Base-by-base conservation (phyloP, 345 rosid species). In the Dimocarpus longan region DNA sequence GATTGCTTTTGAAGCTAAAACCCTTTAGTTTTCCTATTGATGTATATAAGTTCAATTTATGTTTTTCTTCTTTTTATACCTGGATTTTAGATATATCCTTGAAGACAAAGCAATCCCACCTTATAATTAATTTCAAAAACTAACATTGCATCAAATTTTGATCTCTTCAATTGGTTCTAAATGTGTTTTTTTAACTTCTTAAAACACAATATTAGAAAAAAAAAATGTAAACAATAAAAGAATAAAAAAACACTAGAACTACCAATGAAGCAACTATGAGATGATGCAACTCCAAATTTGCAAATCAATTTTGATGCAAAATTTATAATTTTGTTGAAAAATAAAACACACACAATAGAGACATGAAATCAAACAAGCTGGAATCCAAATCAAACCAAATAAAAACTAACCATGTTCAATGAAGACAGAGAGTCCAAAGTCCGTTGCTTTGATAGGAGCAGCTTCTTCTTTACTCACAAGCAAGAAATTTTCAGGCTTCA, bases 401-500 rank as follows among this genome's bases (percentile, higher is more conserved):
- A 46, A 65, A 67, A 28, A 69, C 79, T 68, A 32, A 93, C 99
- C 99, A 84, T 84, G 88, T 81, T 96, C 97, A 16, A 96, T 92
- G 91, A 90, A 94, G 72, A 94, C 91, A 65, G 99, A 94, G 84
- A 91, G 89, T 26, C 97, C 98, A 85, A 96, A 96, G 77, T 91
- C 97, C 0, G 90, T 93, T 22, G 94, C 97, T 85, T 96, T 96
- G 19, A 96, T 75, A 0, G 85, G 86, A 65, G 97, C 87, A 19
- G 83, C 81, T 6, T 89, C 84, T 5, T 82, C 89, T 13, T 73
- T 82, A 83, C 82, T 89, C 76, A 82, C 87, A 62, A 96, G 78
- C 87, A 96, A 84, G 90, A 96, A 92, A 81, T 96, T 94, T 90
- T 96, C 98, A 13, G 99, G 99, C 91, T 96, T 96, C 80, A 95